Conservation (phyloP, 768 basidiomycete genomes). For the Dioszegia aurantiaca region DNA sequence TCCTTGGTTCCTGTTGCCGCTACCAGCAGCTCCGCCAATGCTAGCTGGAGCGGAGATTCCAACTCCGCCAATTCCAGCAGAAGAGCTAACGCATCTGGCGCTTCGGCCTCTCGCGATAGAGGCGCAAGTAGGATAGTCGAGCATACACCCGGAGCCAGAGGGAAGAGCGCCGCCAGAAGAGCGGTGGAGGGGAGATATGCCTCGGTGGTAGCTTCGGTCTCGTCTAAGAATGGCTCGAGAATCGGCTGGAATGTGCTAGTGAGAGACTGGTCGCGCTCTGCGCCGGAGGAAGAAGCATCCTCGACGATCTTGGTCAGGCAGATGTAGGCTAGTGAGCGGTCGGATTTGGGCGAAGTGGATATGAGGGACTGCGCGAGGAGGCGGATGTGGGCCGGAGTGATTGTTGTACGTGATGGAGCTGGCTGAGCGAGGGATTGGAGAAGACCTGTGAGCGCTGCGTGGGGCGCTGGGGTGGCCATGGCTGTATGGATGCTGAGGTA, state of each 20-base stretch:
- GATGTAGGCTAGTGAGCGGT: slow-evolving; percentile 26
- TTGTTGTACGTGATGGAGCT: neutral
- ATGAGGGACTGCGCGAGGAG: slow-evolving; percentile 28
- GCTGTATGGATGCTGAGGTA: neutral
- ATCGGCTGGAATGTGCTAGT: slow-evolving; percentile 10
- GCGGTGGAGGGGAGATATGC: slow-evolving; percentile 18
- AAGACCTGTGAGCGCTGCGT: slow-evolving; percentile 16
- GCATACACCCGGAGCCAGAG: slow-evolving; percentile 21
- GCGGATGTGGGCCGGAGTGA: slow-evolving; percentile 9
- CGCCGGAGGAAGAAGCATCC: neutral
- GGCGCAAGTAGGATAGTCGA: slow-evolving; percentile 20
- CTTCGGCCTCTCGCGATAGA: slow-evolving; percentile 6
- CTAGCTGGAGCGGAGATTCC: slow-evolving; percentile 58
- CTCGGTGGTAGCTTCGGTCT: neutral
- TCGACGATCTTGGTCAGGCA: slow-evolving; percentile 30
- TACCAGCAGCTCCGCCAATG: slow-evolving; percentile 69
- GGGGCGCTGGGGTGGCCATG: slow-evolving; percentile 8
- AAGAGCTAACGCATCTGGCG: slow-evolving; percentile 25
- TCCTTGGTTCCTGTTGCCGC: slow-evolving; percentile 72
- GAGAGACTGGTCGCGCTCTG: slow-evolving; percentile 2
- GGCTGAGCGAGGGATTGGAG: slow-evolving; percentile 16
- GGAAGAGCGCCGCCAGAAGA: slow-evolving; percentile 31
- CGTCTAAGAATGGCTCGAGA: neutral
- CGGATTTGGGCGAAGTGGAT: slow-evolving; percentile 16
- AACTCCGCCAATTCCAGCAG: slow-evolving; percentile 66